Conservation (phyloP, 306 rosid genomes). For the Quercus aquifolioides region DNA sequence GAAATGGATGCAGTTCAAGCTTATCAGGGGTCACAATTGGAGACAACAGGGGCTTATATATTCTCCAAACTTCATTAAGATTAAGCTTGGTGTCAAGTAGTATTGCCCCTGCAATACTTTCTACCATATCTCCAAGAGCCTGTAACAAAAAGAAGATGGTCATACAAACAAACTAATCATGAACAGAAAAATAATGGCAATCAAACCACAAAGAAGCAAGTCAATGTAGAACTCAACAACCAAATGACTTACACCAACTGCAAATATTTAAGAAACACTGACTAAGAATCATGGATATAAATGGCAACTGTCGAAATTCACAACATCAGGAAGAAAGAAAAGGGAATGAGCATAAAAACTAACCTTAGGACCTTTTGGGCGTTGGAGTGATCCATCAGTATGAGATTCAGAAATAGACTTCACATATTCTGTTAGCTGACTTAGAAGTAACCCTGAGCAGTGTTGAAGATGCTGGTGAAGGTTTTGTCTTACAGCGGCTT, state of each 20-base stretch:
- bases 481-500: slow-evolving; percentile 65
- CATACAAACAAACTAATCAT: not conserved
- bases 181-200: slow-evolving; percentile 19
- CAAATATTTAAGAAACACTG: not conserved
- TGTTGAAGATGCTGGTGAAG: slow-evolving; percentile 76
- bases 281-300: not conserved
- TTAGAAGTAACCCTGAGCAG: slow-evolving; percentile 57
- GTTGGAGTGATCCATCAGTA: slow-evolving; percentile 32
- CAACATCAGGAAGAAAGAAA: not conserved
- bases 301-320: not conserved
- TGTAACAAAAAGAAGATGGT: slow-evolving; percentile 23
- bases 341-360: slow-evolving; percentile 16
- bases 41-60: slow-evolving; percentile 72
- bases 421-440: slow-evolving; percentile 74
- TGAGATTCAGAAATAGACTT: slow-evolving; percentile 43
- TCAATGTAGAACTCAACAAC: not conserved
- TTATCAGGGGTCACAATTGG: slow-evolving; percentile 97
- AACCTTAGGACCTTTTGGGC: slow-evolving; percentile 77
- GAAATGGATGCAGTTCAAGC: slow-evolving; percentile 75
- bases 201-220: not conserved
- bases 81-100: slow-evolving; percentile 77
- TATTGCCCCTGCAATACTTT: slow-evolving; percentile 93
- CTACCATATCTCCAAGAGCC: slow-evolving; percentile 95
- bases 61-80: slow-evolving; percentile 74
- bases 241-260: not conserved